These are phyloP conservation scores for Coccomyxa sp. DNA, from an alignment of 139 green algal genomes.

Conservation along the genomic window DNA sequence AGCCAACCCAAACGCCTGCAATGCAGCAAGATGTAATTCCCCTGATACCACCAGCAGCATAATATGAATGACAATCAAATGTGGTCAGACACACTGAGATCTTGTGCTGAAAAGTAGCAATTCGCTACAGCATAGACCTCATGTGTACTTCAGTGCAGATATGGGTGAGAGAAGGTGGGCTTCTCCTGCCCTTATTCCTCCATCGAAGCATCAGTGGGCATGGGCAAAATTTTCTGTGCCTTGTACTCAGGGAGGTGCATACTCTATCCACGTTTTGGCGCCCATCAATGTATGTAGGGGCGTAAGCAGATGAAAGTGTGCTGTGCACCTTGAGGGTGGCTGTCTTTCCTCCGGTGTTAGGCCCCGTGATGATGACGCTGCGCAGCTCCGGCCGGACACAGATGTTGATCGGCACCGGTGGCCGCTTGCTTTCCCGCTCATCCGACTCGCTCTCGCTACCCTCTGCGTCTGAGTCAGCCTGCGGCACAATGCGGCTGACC, in stretches of 20 bases:
- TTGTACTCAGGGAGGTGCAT: no score
- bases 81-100: neutral
- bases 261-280: no score
- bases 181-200: no score
- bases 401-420: slow-evolving; percentile 61
- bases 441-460: neutral
- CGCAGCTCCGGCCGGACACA: slow-evolving; percentile 35
- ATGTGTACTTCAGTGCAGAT: no score
- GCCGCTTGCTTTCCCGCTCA: neutral
- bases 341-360: slow-evolving; percentile 97
- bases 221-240: no score
- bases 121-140: no score
- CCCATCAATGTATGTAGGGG: no score
- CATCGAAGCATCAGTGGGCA: no score
- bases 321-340: slow-evolving; percentile 79
- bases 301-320: no score
- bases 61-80: neutral
- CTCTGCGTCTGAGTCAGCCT: neutral
- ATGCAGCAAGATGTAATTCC: neutral
- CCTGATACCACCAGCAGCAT: neutral
- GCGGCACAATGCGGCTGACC: neutral
- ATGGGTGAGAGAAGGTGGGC: no score
- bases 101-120: neutral
- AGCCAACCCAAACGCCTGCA: slow-evolving; percentile 68
- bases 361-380: slow-evolving; percentile 63